Evolutionary conservation across 129 eudicot species (phyloP).

Genomic region (Tagetes patula): DNA sequence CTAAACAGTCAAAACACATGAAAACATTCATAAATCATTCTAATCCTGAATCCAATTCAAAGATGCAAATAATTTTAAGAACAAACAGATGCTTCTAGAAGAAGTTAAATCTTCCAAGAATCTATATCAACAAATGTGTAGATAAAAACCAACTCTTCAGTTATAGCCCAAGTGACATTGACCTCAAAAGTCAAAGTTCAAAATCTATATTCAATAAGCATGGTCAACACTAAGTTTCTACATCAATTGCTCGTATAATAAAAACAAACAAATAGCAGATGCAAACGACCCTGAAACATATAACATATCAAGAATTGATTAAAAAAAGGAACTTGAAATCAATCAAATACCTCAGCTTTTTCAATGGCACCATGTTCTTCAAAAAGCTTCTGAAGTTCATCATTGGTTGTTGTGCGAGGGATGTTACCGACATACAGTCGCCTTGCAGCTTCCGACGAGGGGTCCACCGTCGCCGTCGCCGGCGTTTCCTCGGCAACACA

Average conservation of each 20-base stretch:
- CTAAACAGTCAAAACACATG: background rate
- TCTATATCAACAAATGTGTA: background rate
- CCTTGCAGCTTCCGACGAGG: conserved; percentile 60
- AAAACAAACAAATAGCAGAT: no score
- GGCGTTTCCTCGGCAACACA: conserved; percentile 59
- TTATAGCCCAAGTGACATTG: background rate
- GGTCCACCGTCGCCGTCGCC: conserved; percentile 45
- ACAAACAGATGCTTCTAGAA: no score
- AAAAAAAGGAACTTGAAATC: background rate
- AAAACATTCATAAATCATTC: no score
- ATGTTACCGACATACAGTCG: conserved; percentile 80
- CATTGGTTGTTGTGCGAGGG: conserved; percentile 67
- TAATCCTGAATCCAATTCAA: conserved; percentile 2
- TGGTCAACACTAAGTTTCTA: background rate
- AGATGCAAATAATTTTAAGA: background rate
- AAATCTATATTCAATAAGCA: background rate
- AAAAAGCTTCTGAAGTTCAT: conserved; percentile 60
- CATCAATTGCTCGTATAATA: background rate
- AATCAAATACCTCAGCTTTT: conserved; percentile 64
- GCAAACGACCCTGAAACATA: background rate
- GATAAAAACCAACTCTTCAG: background rate
- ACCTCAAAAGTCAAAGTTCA: conserved; percentile 23
- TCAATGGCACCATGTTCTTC: conserved; percentile 86
- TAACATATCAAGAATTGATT: background rate
- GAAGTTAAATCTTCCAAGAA: background rate